A percentile compares a stretch with the other conserved stretches of the same genome.
These are phyloP conservation scores for Hortaea werneckii DNA, from an alignment of 2,329 filamentous ascomycete genomes.

Conservation along the genomic window DNA sequence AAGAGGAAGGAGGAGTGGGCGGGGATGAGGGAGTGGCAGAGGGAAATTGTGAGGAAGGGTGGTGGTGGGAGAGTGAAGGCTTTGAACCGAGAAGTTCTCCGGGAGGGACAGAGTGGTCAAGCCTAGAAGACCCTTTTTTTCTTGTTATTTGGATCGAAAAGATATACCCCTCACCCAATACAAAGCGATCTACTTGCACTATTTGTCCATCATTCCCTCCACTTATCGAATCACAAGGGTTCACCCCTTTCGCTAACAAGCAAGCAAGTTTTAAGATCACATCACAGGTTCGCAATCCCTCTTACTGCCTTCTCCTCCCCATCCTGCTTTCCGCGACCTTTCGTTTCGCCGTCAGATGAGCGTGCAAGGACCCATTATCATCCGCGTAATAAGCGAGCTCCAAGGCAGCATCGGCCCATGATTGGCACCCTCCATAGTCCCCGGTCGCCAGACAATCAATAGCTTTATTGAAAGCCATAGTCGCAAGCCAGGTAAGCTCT, in stretches of 20 bases:
- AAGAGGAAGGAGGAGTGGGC: conserved; percentile 56
- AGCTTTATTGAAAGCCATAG: conserved; percentile 58
- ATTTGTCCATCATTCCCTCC: no score
- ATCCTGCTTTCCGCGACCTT: conserved; percentile 8
- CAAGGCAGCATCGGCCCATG: conserved; percentile 56
- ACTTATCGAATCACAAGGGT: no score
- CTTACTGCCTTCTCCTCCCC: neutral
- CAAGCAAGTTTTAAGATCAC: no score
- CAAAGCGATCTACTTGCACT: no score
- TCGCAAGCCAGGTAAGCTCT: conserved; percentile 69
- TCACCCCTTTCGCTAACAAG: no score
- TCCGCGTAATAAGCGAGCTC: conserved; percentile 49
- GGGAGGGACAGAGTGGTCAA: no score
- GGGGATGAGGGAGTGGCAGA: conserved; percentile 29
- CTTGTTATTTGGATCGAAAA: no score
- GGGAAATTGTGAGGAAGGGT: neutral
- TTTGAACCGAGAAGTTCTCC: neutral
- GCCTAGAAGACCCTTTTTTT: no score
- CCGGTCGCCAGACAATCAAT: conserved; percentile 53
- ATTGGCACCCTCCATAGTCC: conserved; percentile 45
- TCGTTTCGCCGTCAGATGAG: conserved; percentile 28
- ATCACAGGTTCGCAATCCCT: no score
- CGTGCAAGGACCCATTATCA: conserved; percentile 37
- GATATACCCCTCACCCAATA: no score
- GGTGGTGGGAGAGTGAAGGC: neutral